Evolutionary conservation across 2,329 filamentous ascomycete genomes (phyloP).

Genomic region (Byssoonygena ceratinophila): DNA sequence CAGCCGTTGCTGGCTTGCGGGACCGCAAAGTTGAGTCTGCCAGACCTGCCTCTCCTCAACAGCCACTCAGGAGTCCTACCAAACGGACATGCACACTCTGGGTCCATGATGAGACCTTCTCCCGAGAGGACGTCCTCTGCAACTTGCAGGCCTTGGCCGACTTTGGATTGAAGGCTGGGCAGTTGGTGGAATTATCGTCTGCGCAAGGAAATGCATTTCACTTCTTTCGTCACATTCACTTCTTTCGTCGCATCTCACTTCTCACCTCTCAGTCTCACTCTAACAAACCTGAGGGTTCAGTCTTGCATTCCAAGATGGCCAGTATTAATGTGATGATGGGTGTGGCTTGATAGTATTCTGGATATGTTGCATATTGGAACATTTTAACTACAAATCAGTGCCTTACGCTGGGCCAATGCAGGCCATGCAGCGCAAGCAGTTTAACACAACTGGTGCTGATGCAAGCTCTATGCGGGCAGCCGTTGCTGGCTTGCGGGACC

Average conservation of each 20-base stretch:
- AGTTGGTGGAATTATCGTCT: conserved; percentile 59
- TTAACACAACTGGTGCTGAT: conserved; percentile 31
- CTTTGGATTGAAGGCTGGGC: conserved; percentile 52
- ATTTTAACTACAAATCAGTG: too few relatives aligned
- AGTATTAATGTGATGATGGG: too few relatives aligned
- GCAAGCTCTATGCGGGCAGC: conserved; percentile 21
- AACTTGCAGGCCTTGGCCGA: conserved; percentile 61
- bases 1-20: not conserved
- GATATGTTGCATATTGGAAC: not conserved
- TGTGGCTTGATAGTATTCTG: too few relatives aligned
- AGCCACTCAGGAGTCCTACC: conserved; percentile 23
- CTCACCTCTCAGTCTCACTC: too few relatives aligned
- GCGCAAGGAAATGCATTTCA: too few relatives aligned
- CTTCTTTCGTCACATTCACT: too few relatives aligned
- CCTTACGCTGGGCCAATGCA: too few relatives aligned
- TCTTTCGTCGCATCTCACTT: too few relatives aligned
- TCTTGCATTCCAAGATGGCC: too few relatives aligned
- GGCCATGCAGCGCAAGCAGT: too few relatives aligned
- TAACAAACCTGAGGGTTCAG: too few relatives aligned
- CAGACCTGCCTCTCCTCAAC: conserved; percentile 21
- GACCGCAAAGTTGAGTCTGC: conserved; percentile 6
- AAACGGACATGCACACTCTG: conserved; percentile 41
- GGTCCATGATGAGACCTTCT: conserved; percentile 62
- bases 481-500: not conserved
- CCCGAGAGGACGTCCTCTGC: conserved; percentile 66